Evolutionary conservation across 176 grass and related monocot species (phyloP), one percentile per base, ranked within the genome.

Genomic region (Pontederia crassipes): DNA sequence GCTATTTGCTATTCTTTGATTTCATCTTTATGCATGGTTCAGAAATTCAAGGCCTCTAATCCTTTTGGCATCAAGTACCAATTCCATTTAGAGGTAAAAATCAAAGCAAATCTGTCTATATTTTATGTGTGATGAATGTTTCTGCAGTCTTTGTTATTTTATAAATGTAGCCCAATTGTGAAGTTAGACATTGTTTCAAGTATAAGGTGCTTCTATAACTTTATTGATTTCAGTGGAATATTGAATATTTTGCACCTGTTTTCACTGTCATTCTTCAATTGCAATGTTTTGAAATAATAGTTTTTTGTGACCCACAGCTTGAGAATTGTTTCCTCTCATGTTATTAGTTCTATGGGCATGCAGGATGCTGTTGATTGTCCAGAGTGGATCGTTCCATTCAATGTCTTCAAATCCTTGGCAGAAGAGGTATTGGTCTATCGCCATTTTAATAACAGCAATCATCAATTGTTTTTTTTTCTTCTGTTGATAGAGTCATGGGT

Each of bases 321-420:
- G 28, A 5, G 7, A 60, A 60, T 12, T 60, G 28, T 13, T 35
- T n/a, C n/a, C 28, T 8, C 8, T 0, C 18, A 14, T 59, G n/a
- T 17, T 50, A 9, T 65, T 51, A 17, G 60, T 12, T 35, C 28
- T 14, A 17, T 51, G 62, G 61, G 12, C 46, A 40, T 82, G 72
- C 79, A 90, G 87, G 87, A 85, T 74, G 87, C 87, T 63, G 84
- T 97, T 78, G 93, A 97, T 84, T 97, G 93, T 67, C 87, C 87
- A 14, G 93, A 97, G 77, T 91, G 93, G 87, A 81, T 97, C 58
- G 93, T 97, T 62, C 87, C 93, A 59, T 97, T 97, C 61, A 74
- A 91, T 83, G 66, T 85, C 13, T 98, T 98, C 73, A 97, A 91
- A 79, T 59, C 78, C 79, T 77, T 97, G 49, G 87, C 87, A 10